Evolutionary conservation across 2,329 filamentous ascomycete species (phyloP), one percentile per base, ranked within the genome.

Genomic region (Hypoxylon rubiginosum): DNA sequence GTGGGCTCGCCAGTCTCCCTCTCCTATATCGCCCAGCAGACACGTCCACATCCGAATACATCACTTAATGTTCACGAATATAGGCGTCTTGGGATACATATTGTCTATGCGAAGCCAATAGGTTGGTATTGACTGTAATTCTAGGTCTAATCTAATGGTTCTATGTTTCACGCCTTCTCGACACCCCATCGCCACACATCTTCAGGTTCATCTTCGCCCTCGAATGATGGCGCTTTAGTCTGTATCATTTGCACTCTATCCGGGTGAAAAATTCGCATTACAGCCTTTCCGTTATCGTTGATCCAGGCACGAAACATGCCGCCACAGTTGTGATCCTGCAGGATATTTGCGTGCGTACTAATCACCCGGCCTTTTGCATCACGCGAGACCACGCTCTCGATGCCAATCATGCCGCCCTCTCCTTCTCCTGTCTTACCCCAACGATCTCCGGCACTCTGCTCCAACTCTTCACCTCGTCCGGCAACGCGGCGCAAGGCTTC

Each of bases 241-340:
- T 9, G 17, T 28, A 13, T 13, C 21, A 24, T 19, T 17, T 41
- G 28, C 24, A 60, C 62, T 17, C 68, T 61, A 10, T 72, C 67
- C 60, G 86, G 83, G 54, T 84, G 80, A 81, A 88, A 91, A 1
- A 91, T 84, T 58, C 86, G 85, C 74, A 89, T 87, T 24, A 83
- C 81, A 17, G 84, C 81, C 62, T 81, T 80, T 0, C 89, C 91
- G 1, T 86, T 75, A 3, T 89, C 85, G 67, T 92, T 86, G 19
- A 92, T 81, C 86, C 91, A 95, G 0, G 92, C 93, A 19, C 93
- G 85, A 75, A 94, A 96, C 92, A 97, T 94, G 0, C 94, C 94
- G 4, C 90, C 91, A 72, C 92, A 96, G 76, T 97, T 97, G 76
- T 90, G 94, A 72, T 94, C 92, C 76, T 90, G 91, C 15, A 94